Base-by-base conservation (phyloP, 2,329 filamentous ascomycete species). In the Colletotrichum karsti region DNA sequence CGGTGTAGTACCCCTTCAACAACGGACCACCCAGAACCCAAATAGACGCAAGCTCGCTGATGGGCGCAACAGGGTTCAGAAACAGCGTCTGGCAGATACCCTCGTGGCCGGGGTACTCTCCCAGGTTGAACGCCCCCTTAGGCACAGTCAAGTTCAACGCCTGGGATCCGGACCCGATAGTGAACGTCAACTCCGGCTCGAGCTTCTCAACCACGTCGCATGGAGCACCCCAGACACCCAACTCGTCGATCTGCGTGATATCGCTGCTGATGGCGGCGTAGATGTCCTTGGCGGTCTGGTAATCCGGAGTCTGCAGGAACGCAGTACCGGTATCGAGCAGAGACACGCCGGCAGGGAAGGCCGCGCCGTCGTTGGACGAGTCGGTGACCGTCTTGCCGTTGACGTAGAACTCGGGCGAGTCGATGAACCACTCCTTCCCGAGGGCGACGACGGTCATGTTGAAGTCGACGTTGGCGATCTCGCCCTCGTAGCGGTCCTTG, bases 311-410 rank as follows among this genome's bases (percentile, higher is more conserved):
- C 66, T 76, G 65, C 61, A 80, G 73, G 69, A 74, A 77, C 0
- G 78, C 72, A 1, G 75, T 76, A 10, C 77, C 76, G 0, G 74
- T 75, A 62, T 81, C 78, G 5, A 80, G 69, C 15, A 80, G 65
- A 1, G 76, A 71, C 1, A 50, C 44, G 15, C 44, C 24, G 44
- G 22, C 24, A 0, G 24, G 44, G 24, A 50, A 50, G 1, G 44
- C 65, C 20, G 67, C 50, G 37, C 58, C 42, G 44, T 56, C 63
- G 20, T 67, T 63, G 51, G 73, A 71, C 26, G 60, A 59, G 26
- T 66, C 67, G 2, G 63, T 39, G 26, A 77, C 57, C 2, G 61
- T 15, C 24, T 57, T 56, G 20, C 67, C 72, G 64, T 75, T 68
- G 39, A 78, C 55, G 64, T 73, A 74, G n/a, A 77, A 68, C 12